Percentiles rank a stretch among this genome's conserved stretches.
Conservation (phyloP, 371 early-diverging fungal species). For the Apophysomyces ossiformis region DNA sequence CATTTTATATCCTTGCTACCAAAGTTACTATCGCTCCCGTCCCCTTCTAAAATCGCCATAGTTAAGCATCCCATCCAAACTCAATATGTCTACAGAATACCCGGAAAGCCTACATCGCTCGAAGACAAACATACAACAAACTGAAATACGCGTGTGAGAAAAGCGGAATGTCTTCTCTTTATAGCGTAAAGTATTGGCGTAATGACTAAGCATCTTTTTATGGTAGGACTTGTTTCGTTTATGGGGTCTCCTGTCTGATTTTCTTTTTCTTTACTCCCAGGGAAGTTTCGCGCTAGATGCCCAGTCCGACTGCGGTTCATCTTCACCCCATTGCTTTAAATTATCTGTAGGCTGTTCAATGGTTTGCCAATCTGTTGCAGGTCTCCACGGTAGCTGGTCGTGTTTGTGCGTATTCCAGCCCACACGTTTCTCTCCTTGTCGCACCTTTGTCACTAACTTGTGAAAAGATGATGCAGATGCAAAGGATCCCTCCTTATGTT, state of each 20-base stretch:
- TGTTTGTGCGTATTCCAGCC: conserved; percentile 31
- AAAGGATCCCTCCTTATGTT: background rate
- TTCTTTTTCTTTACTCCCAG: background rate
- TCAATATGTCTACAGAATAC: too few relatives aligned
- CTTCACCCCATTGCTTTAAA: conserved; percentile 25
- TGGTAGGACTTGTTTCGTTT: too few relatives aligned
- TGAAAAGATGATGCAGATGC: background rate
- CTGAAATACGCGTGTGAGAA: background rate
- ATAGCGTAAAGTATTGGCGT: background rate
- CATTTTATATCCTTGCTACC: too few relatives aligned
- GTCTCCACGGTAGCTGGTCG: conserved; percentile 27
- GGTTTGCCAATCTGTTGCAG: conserved; percentile 26
- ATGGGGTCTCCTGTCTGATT: background rate
- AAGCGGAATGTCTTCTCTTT: background rate
- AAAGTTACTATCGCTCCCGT: too few relatives aligned
- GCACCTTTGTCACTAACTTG: background rate
- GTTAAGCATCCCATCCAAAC: too few relatives aligned
- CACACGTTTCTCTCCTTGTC: conserved; percentile 12
- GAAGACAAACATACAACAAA: background rate
- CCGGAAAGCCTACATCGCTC: background rate
- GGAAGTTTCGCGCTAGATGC: conserved; percentile 7
- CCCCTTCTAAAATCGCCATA: too few relatives aligned
- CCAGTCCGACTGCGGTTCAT: conserved; percentile 19
- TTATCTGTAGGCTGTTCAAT: background rate
- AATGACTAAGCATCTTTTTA: background rate